phyloP scores from a whole-genome alignment of 1,284 basidiomycete genomes.

The Pascua sp. region DNA sequence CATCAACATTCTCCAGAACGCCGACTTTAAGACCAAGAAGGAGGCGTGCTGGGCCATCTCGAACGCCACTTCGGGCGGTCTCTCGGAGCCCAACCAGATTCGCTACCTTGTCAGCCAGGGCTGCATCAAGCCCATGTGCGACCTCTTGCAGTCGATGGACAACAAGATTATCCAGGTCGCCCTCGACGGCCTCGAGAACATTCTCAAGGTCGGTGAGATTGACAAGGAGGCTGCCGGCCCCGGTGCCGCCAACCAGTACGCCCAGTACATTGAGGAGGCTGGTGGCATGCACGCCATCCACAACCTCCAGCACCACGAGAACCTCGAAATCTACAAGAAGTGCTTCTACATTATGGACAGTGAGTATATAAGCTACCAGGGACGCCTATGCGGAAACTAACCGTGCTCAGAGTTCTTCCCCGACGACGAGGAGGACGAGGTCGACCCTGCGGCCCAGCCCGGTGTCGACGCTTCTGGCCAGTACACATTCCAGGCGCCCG shows the following conservation, averaged over 20 bases:
- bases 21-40: constrained; percentile 99
- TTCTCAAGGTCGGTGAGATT: constrained; percentile 95
- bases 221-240: constrained; percentile 83
- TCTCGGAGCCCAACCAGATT: constrained; percentile 95
- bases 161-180: constrained; percentile 96
- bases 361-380: constrained; percentile 22
- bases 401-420: constrained; percentile 42
- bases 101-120: constrained; percentile 97
- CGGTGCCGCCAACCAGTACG: constrained; percentile 87
- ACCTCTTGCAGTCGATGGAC: constrained; percentile 94
- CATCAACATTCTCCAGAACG: constrained; percentile 95
- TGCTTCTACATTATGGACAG: constrained; percentile 99
- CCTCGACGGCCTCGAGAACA: constrained; percentile 98
- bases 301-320: constrained; percentile 99
- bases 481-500: constrained; percentile 68
- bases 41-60: constrained; percentile 99
- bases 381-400: neutral
- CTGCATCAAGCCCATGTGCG: constrained; percentile 97
- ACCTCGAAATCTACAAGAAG: constrained; percentile 98
- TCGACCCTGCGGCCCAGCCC: constrained; percentile 67
- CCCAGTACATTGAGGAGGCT: constrained; percentile 91
- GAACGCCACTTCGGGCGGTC: constrained; percentile 95
- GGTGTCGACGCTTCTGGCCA: constrained; percentile 81
- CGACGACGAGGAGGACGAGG: constrained; percentile 54
- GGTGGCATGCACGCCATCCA: constrained; percentile 99